Base-by-base conservation (phyloP, 2,329 filamentous ascomycete genomes). In the Lecanicillium sp. region DNA sequence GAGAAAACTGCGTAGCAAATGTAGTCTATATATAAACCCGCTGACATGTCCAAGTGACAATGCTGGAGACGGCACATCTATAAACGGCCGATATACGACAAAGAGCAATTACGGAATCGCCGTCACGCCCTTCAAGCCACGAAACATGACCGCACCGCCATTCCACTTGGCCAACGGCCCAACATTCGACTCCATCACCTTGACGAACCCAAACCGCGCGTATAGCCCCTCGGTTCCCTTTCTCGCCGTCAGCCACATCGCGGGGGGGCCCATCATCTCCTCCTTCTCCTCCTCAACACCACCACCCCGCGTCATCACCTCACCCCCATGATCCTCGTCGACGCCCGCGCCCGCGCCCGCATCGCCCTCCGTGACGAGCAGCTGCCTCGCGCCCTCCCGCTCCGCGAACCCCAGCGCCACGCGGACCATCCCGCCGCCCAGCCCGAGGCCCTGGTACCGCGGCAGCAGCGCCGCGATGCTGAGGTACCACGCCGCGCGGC, bases 81-180 rank as follows among this genome's bases (percentile, higher is more conserved):
- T n/a, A n/a, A n/a, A n/a, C n/a, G n/a, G n/a, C n/a, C n/a, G n/a
- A n/a, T n/a, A n/a, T n/a, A n/a, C n/a, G n/a, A n/a, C n/a, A n/a
- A n/a, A n/a, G n/a, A n/a, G n/a, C n/a, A n/a, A n/a, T n/a, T n/a
- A n/a, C n/a, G n/a, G 3, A 17, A 19, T n/a, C 20, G 33, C 44
- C 35, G n/a, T 15, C n/a, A 67, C 47, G 64, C 62, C 41, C 61
- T 59, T 3, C 5, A 44, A 11, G 3, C 42, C 42, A 2, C 42
- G 14, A 33, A 67, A 65, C 67, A 69, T 68, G 51, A 69, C 51
- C 7, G 57, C 41, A 1, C 66, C 65, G 9, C 66, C 66, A 23
- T 65, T 58, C 65, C 65, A 69, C 21, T 56, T 55, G 9, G 56
- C 52, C 54, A 69, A 40, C 49, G 65, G 60, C 1, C 63, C 66